Percentiles rank a stretch among this genome's conserved stretches.
These are phyloP conservation scores for Berkeleyomyces rouxiae DNA, from an alignment of 2,329 filamentous ascomycete species.

Conservation along the genomic window DNA sequence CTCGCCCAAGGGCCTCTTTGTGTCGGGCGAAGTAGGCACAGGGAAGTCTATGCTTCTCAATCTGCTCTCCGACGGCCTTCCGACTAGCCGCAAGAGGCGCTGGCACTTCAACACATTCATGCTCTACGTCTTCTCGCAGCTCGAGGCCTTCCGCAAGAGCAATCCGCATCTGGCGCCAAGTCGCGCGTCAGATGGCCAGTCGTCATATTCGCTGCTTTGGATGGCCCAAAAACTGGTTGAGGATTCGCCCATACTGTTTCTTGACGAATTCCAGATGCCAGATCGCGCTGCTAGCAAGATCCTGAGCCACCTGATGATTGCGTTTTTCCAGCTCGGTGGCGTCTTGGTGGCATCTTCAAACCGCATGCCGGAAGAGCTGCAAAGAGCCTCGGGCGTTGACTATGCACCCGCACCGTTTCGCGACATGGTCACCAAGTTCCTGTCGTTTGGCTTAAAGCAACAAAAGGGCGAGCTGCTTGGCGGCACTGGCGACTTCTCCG, in stretches of 20 bases:
- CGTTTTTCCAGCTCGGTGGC: conserved; percentile 68
- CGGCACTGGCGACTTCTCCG: conserved; percentile 53
- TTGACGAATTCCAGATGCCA: conserved; percentile 73
- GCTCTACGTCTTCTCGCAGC: conserved; percentile 55
- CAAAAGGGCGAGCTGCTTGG: conserved; percentile 36
- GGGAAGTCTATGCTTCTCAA: conserved; percentile 79
- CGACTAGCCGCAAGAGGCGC: conserved; percentile 52
- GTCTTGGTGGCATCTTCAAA: conserved; percentile 70
- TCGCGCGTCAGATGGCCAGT: conserved; percentile 25
- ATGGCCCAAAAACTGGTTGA: conserved; percentile 62
- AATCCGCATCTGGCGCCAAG: conserved; percentile 6
- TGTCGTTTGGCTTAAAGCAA: conserved; percentile 19
- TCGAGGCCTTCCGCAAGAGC: conserved; percentile 44
- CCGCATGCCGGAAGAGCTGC: conserved; percentile 66
- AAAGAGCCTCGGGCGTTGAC: conserved; percentile 55
- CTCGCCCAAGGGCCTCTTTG: conserved; percentile 56
- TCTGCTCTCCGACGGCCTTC: conserved; percentile 60
- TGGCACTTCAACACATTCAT: conserved; percentile 84
- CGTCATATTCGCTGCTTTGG: conserved; percentile 48
- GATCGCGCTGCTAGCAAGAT: conserved; percentile 66
- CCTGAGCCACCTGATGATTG: conserved; percentile 59
- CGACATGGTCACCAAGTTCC: conserved; percentile 32
- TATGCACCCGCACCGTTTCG: conserved; percentile 41
- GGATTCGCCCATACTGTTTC: conserved; percentile 57
- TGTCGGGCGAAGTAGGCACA: conserved; percentile 69